A percentile compares a stretch with the other conserved stretches of the same genome.
Evolutionary conservation across 176 grass and related monocot species (phyloP).

Genomic region (Phoenix dactylifera): DNA sequence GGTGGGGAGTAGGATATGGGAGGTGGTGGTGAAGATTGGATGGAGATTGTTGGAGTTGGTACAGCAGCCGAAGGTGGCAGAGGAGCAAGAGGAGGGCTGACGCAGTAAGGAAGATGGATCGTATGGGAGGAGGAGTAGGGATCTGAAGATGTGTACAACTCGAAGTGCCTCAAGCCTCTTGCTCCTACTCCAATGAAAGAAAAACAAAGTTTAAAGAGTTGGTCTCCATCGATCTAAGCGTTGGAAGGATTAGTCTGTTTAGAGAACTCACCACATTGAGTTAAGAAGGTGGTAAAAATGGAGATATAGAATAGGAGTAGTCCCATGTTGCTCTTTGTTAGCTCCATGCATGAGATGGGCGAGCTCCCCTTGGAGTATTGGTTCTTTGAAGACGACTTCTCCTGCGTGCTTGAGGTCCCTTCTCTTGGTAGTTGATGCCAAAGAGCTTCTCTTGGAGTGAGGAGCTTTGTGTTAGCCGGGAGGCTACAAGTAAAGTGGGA

Average conservation of each 20-base stretch:
- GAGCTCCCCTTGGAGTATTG: background rate
- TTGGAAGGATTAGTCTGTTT: too few species aligned
- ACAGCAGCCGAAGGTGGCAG: background rate
- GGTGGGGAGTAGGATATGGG: conserved; percentile 14
- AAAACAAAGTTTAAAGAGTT: background rate
- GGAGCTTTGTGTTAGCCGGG: too few species aligned
- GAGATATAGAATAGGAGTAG: background rate
- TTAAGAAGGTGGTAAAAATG: background rate
- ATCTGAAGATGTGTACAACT: too few species aligned
- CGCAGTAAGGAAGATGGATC: conserved; percentile 6
- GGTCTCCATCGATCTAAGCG: background rate
- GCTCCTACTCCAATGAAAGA: conserved; percentile 41
- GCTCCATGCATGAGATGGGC: conserved; percentile 3
- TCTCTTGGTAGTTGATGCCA: too few species aligned
- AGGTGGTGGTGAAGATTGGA: background rate
- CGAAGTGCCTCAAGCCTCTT: conserved; percentile 1
- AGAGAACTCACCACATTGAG: conserved; percentile 1
- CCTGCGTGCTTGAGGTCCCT: too few species aligned
- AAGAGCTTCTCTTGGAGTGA: too few species aligned
- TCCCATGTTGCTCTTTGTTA: background rate
- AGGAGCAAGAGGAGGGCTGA: conserved; percentile 22
- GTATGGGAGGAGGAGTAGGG: conserved; percentile 14
- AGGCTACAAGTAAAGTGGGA: too few species aligned
- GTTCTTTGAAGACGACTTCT: too few species aligned
- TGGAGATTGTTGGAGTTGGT: background rate